Conservation (phyloP, 2,329 filamentous ascomycete species). For the Botrytis galanthina region DNA sequence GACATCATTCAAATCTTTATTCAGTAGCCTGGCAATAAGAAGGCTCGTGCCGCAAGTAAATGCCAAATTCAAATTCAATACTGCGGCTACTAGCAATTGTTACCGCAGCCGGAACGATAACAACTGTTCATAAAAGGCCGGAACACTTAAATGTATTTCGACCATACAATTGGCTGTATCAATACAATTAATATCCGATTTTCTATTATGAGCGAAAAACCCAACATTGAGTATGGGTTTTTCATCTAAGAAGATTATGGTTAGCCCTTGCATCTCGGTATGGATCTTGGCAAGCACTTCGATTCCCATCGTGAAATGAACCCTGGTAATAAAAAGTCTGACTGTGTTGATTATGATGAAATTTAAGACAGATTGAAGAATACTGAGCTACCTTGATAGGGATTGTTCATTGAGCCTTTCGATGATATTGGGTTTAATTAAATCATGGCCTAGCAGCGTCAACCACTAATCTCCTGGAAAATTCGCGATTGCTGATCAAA, state of each 20-base stretch:
- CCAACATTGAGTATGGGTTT: neutral
- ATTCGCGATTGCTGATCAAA: neutral
- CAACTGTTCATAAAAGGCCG: accelerated
- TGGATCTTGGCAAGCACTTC: accelerated
- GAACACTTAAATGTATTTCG: accelerated
- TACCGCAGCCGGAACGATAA: neutral
- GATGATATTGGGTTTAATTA: neutral
- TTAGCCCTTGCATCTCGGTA: neutral
- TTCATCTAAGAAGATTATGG: neutral
- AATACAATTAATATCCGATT: neutral
- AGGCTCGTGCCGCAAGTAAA: neutral
- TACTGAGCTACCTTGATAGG: no score
- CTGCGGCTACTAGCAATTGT: neutral
- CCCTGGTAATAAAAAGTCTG: neutral
- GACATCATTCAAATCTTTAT: neutral
- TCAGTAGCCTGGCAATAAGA: neutral
- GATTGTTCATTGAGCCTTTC: no score
- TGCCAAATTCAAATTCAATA: neutral
- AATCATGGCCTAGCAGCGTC: neutral
- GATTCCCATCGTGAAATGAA: neutral
- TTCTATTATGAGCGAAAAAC: neutral
- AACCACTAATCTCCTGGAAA: accelerated
- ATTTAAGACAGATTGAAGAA: no score
- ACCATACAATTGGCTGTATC: neutral
- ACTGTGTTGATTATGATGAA: neutral